Percentiles rank a stretch among this genome's conserved stretches.
phyloP scores from a whole-genome alignment of 129 eudicot genomes.

The carrot (Daucus carota) region DH1_v3.0 NC_030382.2:48760001-48760500 shows the following conservation, averaged over 20 bases:
- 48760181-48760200: neutral
- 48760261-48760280: neutral
- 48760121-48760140: neutral
- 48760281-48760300: too few relatives aligned
- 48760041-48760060: neutral
- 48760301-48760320: neutral
- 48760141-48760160: too few relatives aligned
- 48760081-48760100: neutral
- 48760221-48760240: neutral
- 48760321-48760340: neutral
- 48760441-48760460: neutral
- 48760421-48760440: slow-evolving; percentile 3
- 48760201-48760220: neutral
- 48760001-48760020: neutral
- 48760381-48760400: neutral
- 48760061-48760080: neutral
- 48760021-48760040: neutral
- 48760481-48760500: neutral
- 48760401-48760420: neutral
- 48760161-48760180: too few relatives aligned
- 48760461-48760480: neutral
- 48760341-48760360: neutral
- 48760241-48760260: neutral
- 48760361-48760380: neutral
- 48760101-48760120: neutral